Base-by-base conservation (phyloP, 257 asterid species). In the Scutellaria barbata region DNA sequence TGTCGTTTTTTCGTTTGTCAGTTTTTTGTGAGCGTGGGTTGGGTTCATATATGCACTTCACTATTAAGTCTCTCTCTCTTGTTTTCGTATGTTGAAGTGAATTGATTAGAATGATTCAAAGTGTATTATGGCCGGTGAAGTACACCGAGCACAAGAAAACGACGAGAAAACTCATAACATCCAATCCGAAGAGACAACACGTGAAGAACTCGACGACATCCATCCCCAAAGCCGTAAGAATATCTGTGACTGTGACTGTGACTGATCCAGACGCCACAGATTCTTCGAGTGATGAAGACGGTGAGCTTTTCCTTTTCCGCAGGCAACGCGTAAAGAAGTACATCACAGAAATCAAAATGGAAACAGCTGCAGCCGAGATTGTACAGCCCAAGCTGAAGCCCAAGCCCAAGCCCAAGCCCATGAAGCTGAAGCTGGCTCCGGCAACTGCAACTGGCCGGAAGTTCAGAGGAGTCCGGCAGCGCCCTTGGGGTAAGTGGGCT, bases 201-300 rank as follows among this genome's bases (percentile, higher is more conserved):
- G n/a, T n/a, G n/a, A n/a, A n/a, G n/a, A n/a, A n/a, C n/a, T n/a
- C n/a, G n/a, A n/a, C n/a, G n/a, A n/a, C n/a, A n/a, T n/a, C n/a
- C n/a, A n/a, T 47, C 12, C 88, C 84, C 0, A 88, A 45, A 69
- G 77, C 88, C 0, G 87, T 92, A 0, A 76, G 91, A 37, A 80
- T 92, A 1, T 77, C 88, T 0, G 89, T 90, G 0, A 88, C 91
- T 0, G 96, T 92, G 1, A 76, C 88, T 0, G 89, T 90, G 0
- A 88, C 91, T 0, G 96, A 92, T 69, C 89, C 96, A 0, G 85
- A 92, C 51, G 98, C 96, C 6, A 88, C 96, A 0, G 98, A 92
- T 58, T 92, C 98, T 4, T 85, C 95, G 11, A 63, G 89, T 45
- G 96, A 87, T 30, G 96, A 89, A 6, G 95, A 88, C 2, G 90